phyloP scores from a whole-genome alignment of 164 flowering plant genomes.

The Piper longum region DNA sequence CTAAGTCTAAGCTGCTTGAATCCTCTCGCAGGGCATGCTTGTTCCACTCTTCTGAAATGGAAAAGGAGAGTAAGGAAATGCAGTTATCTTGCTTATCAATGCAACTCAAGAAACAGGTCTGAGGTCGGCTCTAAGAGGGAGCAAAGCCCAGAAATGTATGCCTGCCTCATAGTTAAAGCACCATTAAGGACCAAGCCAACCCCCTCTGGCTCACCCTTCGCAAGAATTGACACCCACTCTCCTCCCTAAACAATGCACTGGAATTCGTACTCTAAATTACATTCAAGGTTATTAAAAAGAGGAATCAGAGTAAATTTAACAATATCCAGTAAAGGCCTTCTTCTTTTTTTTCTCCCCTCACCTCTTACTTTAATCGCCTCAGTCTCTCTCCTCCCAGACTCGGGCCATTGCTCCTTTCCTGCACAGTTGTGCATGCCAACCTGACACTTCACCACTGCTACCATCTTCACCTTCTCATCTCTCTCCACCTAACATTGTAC shows the following conservation, averaged over 20 bases:
- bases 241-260: background rate
- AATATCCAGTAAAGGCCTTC: background rate
- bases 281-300: background rate
- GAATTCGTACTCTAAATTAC: background rate
- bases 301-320: background rate
- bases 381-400: slow-evolving; percentile 3
- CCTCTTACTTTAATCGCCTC: background rate
- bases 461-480: background rate
- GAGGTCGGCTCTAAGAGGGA: background rate
- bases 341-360: background rate
- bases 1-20: background rate
- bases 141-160: background rate
- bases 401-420: slow-evolving; percentile 3
- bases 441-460: slow-evolving; percentile 5
- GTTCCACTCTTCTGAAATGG: background rate
- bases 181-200: slow-evolving; percentile 4
- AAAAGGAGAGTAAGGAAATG: background rate
- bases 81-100: background rate
- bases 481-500: background rate
- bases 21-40: background rate
- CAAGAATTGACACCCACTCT: background rate
- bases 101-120: background rate
- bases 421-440: slow-evolving; percentile 16
- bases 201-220: background rate
- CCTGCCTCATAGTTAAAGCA: slow-evolving; percentile 1